These are phyloP conservation scores for Coccomyxa subellipsoidea DNA, from an alignment of 163 green algal genomes.

Conservation along the genomic window DNA sequence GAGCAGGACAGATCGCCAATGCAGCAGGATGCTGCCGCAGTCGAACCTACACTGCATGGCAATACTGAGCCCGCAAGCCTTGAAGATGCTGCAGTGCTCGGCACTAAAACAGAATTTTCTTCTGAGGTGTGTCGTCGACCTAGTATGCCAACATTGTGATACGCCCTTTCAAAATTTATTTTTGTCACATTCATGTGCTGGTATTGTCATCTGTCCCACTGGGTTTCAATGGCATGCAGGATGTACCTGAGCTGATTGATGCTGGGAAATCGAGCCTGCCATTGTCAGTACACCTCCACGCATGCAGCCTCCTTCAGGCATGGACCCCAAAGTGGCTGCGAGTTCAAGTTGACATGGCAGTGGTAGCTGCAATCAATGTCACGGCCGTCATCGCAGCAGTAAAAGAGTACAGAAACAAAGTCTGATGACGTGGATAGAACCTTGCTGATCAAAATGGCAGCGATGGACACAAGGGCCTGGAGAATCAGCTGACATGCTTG, in stretches of 20 bases:
- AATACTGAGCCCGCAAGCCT: background rate
- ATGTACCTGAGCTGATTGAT: background rate
- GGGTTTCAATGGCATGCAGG: background rate
- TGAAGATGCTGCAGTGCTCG: background rate
- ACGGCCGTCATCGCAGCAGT: background rate
- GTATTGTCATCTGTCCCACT: too few species aligned
- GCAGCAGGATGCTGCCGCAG: background rate
- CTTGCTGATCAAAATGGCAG: too few species aligned
- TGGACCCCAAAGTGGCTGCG: background rate
- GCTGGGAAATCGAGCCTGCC: background rate
- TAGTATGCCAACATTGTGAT: background rate
- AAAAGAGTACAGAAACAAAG: background rate
- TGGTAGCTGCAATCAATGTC: background rate
- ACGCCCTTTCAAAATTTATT: too few species aligned
- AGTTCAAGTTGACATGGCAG: background rate
- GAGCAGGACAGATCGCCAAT: background rate
- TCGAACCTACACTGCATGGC: background rate
- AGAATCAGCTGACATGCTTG: too few species aligned
- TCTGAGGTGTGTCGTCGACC: background rate
- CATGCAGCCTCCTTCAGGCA: background rate
- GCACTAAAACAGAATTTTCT: background rate
- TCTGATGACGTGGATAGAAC: too few species aligned
- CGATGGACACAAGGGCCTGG: too few species aligned
- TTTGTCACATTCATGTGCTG: too few species aligned
- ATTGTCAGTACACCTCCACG: background rate